A percentile compares a stretch with the other conserved stretches of the same genome.
Evolutionary conservation across 2,329 filamentous ascomycete genomes (phyloP).

Genomic region (Xylaria sp.): DNA sequence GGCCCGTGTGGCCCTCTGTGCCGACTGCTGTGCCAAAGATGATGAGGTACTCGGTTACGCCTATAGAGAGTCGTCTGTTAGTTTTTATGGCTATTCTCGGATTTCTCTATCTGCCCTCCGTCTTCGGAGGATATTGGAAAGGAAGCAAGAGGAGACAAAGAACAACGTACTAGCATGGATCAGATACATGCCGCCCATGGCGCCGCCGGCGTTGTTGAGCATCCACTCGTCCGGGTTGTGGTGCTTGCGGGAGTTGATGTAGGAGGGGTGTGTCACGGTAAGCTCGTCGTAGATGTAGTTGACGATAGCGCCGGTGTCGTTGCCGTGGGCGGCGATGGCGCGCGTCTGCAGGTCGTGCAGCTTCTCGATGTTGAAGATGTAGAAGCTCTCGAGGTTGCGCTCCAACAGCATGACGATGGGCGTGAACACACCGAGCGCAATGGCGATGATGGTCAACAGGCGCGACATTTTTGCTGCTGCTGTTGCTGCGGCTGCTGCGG

Average conservation of each 20-base stretch:
- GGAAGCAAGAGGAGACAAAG: not conserved
- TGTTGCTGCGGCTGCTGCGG: slow-evolving; percentile 8
- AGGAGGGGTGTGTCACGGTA: slow-evolving; percentile 58
- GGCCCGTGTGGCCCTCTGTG: slow-evolving; percentile 87
- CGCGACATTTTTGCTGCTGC: slow-evolving; percentile 43
- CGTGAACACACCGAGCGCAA: slow-evolving; percentile 65
- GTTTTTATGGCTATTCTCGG: not conserved
- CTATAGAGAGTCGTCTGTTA: slow-evolving; percentile 48
- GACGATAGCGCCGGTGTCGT: slow-evolving; percentile 77
- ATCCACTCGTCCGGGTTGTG: slow-evolving; percentile 75
- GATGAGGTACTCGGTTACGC: slow-evolving; percentile 89
- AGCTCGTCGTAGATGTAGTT: slow-evolving; percentile 76
- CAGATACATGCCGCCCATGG: slow-evolving; percentile 92
- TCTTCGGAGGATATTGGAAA: not conserved
- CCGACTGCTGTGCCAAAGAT: slow-evolving; percentile 86
- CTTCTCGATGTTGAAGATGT: slow-evolving; percentile 77
- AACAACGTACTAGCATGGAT: slow-evolving; percentile 78
- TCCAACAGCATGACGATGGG: slow-evolving; percentile 66
- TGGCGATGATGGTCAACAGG: slow-evolving; percentile 61
- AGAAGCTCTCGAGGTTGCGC: slow-evolving; percentile 71
- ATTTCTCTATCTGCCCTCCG: too few species aligned
- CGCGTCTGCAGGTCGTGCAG: slow-evolving; percentile 75
- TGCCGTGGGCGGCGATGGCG: slow-evolving; percentile 75
- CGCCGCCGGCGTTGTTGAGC: slow-evolving; percentile 91
- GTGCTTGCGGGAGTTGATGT: slow-evolving; percentile 68